Evolutionary conservation across 2,329 filamentous ascomycete species (phyloP), one percentile per base, ranked within the genome.

Genomic region (Aureobasidium sp.): DNA sequence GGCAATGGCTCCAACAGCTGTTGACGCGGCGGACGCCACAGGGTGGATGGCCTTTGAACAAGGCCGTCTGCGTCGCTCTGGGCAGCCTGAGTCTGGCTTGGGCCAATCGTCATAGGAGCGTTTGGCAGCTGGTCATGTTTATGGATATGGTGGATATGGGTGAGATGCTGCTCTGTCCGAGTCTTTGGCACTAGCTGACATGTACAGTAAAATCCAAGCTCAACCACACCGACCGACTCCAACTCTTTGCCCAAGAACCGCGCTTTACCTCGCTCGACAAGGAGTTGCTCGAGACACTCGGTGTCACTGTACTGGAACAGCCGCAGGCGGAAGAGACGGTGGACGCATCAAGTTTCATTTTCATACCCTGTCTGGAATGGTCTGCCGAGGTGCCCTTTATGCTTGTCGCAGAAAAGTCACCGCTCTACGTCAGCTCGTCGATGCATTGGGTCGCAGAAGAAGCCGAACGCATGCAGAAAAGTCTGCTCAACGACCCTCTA

Each of bases 91-190:
- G 62, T 54, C 54, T 63, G 35, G 61, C 66, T 22, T 48, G 59
- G 25, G 55, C 61, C n/a, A 59, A 58, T 24, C 40, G 64, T n/a
- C 57, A 59, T 34, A 59, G 64, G 44, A 65, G 61, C 34, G 55
- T 67, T 54, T 62, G 60, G 60, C 66, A 68, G 56, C 55, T 63
- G 22, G 64, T 60, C 2, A 61, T 63, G 3, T 67, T 66, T 19
- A 45, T 63, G 45, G 66, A 66, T 37, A 44, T 63, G 10, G 56
- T 60, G 12, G 41, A 56, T 7, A 37, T 59, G 29, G 29, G 56
- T 57, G 49, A 32, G 25, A 6, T 0, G 8, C 1, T n/a, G 16
- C 11, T 6, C 12, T 11, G 19, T 11, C n/a, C 29, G 16, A 32
- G 17, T 34, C 4, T 14, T 14, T 21, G 21, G 14, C 12, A 0